These are phyloP conservation scores for Fusarium mangiferae DNA, from an alignment of 2,329 filamentous ascomycete species.

Conservation along the genomic window DNA sequence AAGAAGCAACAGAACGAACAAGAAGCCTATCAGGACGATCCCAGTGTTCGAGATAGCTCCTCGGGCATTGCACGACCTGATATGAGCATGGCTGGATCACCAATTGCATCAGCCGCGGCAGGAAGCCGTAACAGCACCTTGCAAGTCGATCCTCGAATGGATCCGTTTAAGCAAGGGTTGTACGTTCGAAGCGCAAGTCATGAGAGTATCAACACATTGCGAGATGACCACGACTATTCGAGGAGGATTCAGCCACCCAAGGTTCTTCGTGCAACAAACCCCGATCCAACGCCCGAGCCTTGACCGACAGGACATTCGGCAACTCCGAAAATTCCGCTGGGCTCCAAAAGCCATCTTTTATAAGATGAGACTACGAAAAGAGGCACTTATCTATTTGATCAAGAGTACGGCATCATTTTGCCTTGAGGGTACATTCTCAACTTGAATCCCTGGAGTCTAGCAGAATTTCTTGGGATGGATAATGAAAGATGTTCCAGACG, in stretches of 20 bases:
- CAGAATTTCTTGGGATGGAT: background rate
- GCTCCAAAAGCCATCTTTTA: background rate
- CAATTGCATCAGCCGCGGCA: constrained; percentile 47
- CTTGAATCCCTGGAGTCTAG: background rate
- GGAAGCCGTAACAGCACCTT: constrained; percentile 64
- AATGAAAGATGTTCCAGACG: constrained; percentile 24
- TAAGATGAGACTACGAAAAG: background rate
- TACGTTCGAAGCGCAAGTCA: constrained; percentile 69
- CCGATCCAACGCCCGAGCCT: constrained; percentile 57
- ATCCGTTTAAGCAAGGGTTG: constrained; percentile 67
- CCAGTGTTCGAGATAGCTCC: constrained; percentile 62
- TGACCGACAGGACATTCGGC: constrained; percentile 4
- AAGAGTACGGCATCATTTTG: background rate
- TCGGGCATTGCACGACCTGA: constrained; percentile 59
- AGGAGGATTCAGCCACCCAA: constrained; percentile 65
- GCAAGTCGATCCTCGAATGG: constrained; percentile 71
- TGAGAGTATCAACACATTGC: constrained; percentile 71
- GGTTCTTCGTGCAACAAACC: constrained; percentile 71
- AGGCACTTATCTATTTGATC: background rate
- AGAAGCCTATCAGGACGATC: constrained; percentile 55
- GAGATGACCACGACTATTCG: constrained; percentile 74
- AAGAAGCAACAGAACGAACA: constrained; percentile 57
- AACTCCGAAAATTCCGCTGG: background rate
- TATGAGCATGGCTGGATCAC: constrained; percentile 51
- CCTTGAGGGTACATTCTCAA: background rate